These are phyloP conservation scores for Citrus hindsii DNA, from an alignment of 345 rosid species.

Conservation along the genomic window DNA sequence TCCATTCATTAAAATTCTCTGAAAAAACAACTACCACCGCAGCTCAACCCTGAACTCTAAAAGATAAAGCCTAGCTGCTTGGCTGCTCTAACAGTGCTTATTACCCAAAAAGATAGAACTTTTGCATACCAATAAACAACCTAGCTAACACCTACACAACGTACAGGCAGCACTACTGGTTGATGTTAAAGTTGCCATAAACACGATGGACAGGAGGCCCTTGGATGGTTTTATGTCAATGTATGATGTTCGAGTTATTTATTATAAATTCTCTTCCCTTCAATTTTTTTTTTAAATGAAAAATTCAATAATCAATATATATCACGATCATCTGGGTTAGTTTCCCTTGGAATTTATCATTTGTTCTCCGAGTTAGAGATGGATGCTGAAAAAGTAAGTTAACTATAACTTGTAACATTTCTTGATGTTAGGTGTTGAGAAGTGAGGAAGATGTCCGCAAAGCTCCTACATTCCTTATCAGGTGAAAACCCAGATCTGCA, in stretches of 20 bases:
- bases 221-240: not conserved
- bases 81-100: too few relatives aligned
- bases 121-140: not conserved
- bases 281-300: too few relatives aligned
- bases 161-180: too few relatives aligned
- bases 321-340: not conserved
- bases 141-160: too few relatives aligned
- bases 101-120: too few relatives aligned
- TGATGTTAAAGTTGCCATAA: not conserved
- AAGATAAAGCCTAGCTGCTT: not conserved
- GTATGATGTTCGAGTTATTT: not conserved
- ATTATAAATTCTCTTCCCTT: not conserved
- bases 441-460: constrained; percentile 54
- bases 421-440: not conserved
- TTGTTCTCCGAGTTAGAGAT: not conserved
- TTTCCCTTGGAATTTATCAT: not conserved
- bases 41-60: not conserved
- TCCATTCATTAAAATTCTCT: constrained; percentile 8
- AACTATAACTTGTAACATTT: not conserved
- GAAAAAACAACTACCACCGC: not conserved
- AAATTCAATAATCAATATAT: not conserved
- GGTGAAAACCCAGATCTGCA: constrained; percentile 73
- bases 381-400: not conserved
- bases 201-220: not conserved
- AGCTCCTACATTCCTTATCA: constrained; percentile 49